Conservation (phyloP, 2,329 filamentous ascomycete species). For the Beauveria sp. region DNA sequence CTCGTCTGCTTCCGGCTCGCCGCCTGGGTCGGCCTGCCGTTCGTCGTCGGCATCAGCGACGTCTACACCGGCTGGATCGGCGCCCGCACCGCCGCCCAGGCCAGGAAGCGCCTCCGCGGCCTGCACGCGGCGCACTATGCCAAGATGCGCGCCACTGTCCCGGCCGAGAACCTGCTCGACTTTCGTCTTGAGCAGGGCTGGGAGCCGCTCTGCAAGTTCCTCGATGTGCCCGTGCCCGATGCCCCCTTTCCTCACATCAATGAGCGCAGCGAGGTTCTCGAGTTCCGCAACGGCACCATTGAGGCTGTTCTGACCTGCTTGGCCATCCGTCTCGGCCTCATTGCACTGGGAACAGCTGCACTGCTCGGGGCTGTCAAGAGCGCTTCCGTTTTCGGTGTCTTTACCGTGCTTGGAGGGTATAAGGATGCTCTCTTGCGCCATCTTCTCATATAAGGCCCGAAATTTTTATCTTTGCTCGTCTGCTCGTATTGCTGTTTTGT, state of each 20-base stretch:
- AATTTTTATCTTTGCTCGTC: background rate
- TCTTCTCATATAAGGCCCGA: background rate
- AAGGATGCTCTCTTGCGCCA: background rate
- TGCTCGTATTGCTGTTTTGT: background rate
- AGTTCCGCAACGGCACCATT: slow-evolving; percentile 10
- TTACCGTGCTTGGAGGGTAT: background rate
- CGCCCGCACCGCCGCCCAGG: slow-evolving; percentile 14
- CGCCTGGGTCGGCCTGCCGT: slow-evolving; percentile 7
- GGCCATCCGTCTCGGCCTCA: slow-evolving; percentile 4
- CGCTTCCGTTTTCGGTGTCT: background rate
- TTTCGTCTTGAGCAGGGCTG: slow-evolving; percentile 29
- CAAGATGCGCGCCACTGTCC: slow-evolving; percentile 23
- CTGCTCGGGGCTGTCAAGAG: background rate
- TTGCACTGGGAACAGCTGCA: background rate
- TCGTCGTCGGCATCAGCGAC: slow-evolving; percentile 4
- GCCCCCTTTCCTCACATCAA: slow-evolving; percentile 29
- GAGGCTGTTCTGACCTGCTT: slow-evolving; percentile 7
- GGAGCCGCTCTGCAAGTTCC: slow-evolving; percentile 27
- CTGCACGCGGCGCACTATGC: slow-evolving; percentile 8
- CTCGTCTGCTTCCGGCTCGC: slow-evolving; percentile 7
- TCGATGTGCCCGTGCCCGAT: slow-evolving; percentile 26
- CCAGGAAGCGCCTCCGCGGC: slow-evolving; percentile 22
- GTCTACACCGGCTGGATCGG: slow-evolving; percentile 8
- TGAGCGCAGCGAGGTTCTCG: slow-evolving; percentile 3
- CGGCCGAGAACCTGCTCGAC: slow-evolving; percentile 26